A percentile compares a stretch with the other conserved stretches of the same genome.
phyloP scores from a whole-genome alignment of 225 moss, liverwort and hornwort species.

The Rhytidiadelphus loreus region DNA sequence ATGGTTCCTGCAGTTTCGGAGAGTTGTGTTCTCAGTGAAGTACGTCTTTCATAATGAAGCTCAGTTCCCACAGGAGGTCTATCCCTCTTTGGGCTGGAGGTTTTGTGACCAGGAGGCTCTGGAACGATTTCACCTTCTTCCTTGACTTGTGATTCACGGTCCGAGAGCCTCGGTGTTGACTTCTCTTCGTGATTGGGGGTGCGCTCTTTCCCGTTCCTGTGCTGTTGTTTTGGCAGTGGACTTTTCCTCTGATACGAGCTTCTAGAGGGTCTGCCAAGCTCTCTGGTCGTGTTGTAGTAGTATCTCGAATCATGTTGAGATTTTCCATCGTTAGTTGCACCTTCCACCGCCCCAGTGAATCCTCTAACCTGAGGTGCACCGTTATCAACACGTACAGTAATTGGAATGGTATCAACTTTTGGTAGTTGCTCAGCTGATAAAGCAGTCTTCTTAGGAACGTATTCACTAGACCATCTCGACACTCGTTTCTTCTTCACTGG shows the following conservation, averaged over 20 bases:
- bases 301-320: background rate
- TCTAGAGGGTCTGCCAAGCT: background rate
- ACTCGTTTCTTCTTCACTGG: constrained; percentile 32
- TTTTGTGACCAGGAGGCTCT: background rate
- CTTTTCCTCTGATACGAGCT: background rate
- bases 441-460: background rate
- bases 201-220: background rate
- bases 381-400: background rate
- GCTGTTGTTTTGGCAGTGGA: background rate
- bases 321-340: background rate
- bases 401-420: background rate
- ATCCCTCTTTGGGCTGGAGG: constrained; percentile 2
- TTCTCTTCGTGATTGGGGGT: background rate
- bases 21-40: background rate
- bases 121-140: constrained; percentile 17
- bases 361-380: background rate
- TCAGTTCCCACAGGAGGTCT: background rate
- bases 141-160: background rate
- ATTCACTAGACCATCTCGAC: constrained; percentile 26
- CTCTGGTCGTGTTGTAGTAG: background rate
- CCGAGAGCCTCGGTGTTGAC: background rate
- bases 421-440: background rate
- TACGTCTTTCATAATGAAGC: constrained; percentile 9
- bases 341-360: background rate
- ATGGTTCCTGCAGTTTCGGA: background rate